Base-by-base conservation (phyloP, 768 basidiomycete genomes). In the Mycena crocata region DNA sequence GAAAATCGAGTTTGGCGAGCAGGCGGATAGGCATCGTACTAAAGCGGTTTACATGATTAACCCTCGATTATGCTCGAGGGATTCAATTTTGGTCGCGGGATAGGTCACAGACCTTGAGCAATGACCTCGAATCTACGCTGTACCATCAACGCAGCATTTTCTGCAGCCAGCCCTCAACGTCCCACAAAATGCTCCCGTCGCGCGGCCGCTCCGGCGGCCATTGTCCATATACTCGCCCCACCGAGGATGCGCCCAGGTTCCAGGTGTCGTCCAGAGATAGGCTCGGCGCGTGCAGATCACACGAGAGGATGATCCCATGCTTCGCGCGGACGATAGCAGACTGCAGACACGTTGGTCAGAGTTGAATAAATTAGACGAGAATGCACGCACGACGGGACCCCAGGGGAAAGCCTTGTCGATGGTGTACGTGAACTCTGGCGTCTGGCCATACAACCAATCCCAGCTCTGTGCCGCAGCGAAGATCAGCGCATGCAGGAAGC, bases 361-460 rank as follows among this genome's bases (percentile, higher is more conserved):
- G 0, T 49, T n/a, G 7, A 17, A 1, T 15, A 5, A 8, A 3
- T 5, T 13, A 30, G 9, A 15, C 5, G 26, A 57, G 19, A 8
- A n/a, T 23, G 42, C 40, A 78, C 79, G 58, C 69, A 89, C 89
- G 30, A 84, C 76, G 34, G 77, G 72, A 13, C 87, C 89, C 87
- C 88, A 89, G 5, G 73, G 49, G 66, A 90, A 90, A n/a, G 74
- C 61, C 28, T 74, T 73, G 5, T 71, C 56, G 15, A 87, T 48
- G 3, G 81, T 82, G 72, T 94, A 93, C 9, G 89, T 91, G 75
- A 99, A 99, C 74, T 97, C 93, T 44, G 66, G 66, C 14, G 96
- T 97, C 74, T 96, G 93, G 0, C 96, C 97, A 72, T 89, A 98
- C 17, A 86, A 82, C 95, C 96, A 99, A 24, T 94, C 86, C 98